Conservation (phyloP, 305 asterid genomes). For the Petunia hybrid region DNA sequence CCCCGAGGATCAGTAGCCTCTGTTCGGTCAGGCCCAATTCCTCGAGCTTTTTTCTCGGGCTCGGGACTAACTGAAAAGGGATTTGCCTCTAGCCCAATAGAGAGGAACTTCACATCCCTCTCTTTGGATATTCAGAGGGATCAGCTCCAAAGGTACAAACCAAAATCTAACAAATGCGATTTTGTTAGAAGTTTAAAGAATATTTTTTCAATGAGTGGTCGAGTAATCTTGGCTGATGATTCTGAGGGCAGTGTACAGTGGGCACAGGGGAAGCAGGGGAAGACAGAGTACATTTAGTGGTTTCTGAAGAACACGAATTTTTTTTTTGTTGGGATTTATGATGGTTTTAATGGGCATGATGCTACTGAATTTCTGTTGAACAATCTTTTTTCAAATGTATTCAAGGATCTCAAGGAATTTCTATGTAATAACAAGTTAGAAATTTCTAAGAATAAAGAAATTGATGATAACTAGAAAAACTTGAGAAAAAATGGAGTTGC, state of each 20-base stretch:
- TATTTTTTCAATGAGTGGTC: slow-evolving; percentile 48
- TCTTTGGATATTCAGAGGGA: slow-evolving; percentile 73
- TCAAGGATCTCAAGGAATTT: slow-evolving; percentile 67
- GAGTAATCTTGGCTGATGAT: slow-evolving; percentile 63
- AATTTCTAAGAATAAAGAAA: slow-evolving; percentile 46
- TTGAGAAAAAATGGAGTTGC: slow-evolving; percentile 39
- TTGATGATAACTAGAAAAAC: slow-evolving; percentile 55
- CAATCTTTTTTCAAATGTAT: slow-evolving; percentile 69
- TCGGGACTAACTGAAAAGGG: slow-evolving; percentile 69
- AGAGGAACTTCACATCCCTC: slow-evolving; percentile 66
- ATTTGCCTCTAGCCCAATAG: slow-evolving; percentile 57
- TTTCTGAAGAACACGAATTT: slow-evolving; percentile 84
- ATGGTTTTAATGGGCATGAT: slow-evolving; percentile 91
- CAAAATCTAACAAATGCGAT: slow-evolving; percentile 61
- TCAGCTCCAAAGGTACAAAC: slow-evolving; percentile 66
- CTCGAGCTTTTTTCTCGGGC: slow-evolving; percentile 42
- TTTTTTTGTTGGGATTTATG: slow-evolving; percentile 89
- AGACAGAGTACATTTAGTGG: slow-evolving; percentile 77
- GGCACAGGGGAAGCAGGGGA: slow-evolving; percentile 98
- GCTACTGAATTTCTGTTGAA: slow-evolving; percentile 74
- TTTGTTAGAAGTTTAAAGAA: slow-evolving; percentile 51
- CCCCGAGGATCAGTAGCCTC: slow-evolving; percentile 54
- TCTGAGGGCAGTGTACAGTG: slow-evolving; percentile 68
- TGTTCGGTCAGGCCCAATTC: slow-evolving; percentile 67
- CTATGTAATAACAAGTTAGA: slow-evolving; percentile 56